Evolutionary conservation across 2,329 filamentous ascomycete species (phyloP).

Genomic region (Zalaria sp.): DNA sequence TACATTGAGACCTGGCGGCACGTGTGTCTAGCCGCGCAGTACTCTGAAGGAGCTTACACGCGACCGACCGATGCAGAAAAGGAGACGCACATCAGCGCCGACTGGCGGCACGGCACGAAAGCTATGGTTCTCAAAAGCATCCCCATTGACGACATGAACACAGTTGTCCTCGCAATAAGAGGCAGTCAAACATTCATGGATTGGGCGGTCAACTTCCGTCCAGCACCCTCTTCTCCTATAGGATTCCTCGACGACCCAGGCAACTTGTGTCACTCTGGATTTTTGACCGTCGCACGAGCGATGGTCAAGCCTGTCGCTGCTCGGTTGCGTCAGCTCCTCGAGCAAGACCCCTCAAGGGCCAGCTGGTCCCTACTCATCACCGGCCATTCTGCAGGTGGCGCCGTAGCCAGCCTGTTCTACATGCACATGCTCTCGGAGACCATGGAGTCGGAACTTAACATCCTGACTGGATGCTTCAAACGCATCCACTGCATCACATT

Average conservation of each 20-base stretch:
- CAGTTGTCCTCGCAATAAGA: conserved; percentile 71
- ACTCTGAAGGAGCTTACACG: conserved; percentile 61
- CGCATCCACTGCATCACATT: conserved; percentile 76
- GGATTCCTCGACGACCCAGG: conserved; percentile 64
- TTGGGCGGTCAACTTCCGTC: conserved; percentile 72
- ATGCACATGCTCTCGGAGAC: conserved; percentile 60
- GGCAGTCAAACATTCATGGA: conserved; percentile 71
- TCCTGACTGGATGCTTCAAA: conserved; percentile 56
- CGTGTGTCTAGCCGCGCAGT: conserved; percentile 63
- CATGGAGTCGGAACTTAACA: conserved; percentile 53
- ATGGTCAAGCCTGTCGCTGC: conserved; percentile 63
- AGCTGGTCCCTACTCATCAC: conserved; percentile 65
- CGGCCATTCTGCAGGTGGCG: conserved; percentile 75
- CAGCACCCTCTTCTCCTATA: conserved; percentile 48
- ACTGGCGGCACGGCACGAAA: conserved; percentile 63
- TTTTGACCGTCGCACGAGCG: conserved; percentile 58
- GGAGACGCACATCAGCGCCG: conserved; percentile 55
- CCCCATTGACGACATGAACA: conserved; percentile 61
- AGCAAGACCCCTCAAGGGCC: conserved; percentile 54
- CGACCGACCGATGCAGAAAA: conserved; percentile 47
- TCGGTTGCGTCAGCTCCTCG: conserved; percentile 52
- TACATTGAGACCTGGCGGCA: conserved; percentile 65
- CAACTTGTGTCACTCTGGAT: conserved; percentile 71
- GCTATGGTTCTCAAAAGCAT: conserved; percentile 76
- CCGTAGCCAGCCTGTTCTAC: conserved; percentile 67